A percentile compares a stretch with the other conserved stretches of the same genome.
These are phyloP conservation scores for Oryza longistaminata DNA, from an alignment of 176 grass and related monocot species.

Conservation along the genomic window DNA sequence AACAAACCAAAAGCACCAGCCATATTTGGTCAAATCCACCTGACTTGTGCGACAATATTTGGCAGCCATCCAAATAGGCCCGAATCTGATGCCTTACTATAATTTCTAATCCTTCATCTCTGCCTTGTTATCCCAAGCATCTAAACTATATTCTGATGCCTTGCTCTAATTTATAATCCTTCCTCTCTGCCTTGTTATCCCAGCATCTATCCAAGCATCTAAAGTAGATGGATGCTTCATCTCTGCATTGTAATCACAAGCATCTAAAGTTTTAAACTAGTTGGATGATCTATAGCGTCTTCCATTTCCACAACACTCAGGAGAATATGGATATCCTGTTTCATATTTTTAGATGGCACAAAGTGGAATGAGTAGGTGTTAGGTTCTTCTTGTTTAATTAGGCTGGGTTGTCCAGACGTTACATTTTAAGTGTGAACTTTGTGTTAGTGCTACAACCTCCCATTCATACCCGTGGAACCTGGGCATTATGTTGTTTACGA, in stretches of 20 bases:
- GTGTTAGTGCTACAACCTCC: background rate
- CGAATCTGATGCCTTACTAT: background rate
- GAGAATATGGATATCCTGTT: background rate
- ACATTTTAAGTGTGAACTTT: background rate
- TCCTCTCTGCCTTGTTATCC: background rate
- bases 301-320: background rate
- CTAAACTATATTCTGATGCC: background rate
- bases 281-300: background rate
- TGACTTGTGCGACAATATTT: too few relatives aligned
- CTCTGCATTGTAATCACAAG: too few relatives aligned
- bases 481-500: background rate
- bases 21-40: background rate
- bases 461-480: background rate
- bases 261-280: background rate
- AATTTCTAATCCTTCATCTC: background rate
- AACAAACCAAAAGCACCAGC: background rate
- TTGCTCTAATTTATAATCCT: background rate
- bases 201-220: background rate
- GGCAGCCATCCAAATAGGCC: too few relatives aligned
- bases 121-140: too few relatives aligned
- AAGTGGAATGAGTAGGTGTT: background rate
- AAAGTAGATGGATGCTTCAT: background rate
- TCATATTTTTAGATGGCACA: background rate
- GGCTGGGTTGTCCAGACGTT: background rate
- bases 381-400: background rate